These are phyloP conservation scores for Carnegiea gigantea DNA, from an alignment of 179 eudicot species.

Conservation along the genomic window DNA sequence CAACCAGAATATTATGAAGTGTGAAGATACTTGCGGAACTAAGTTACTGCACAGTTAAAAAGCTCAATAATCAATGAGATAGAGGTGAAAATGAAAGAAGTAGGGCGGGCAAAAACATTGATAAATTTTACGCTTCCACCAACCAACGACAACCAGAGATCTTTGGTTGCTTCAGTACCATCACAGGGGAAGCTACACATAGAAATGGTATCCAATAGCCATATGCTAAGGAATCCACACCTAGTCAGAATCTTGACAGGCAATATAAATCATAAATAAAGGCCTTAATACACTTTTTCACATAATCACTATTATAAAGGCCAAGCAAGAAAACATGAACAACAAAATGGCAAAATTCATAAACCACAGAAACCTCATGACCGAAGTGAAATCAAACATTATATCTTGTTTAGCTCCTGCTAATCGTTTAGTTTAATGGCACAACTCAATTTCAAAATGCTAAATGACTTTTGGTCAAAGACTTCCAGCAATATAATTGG, in stretches of 20 bases:
- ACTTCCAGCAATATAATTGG: neutral
- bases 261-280: neutral
- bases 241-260: neutral
- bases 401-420: no score
- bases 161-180: neutral
- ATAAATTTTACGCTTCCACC: neutral
- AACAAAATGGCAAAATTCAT: neutral
- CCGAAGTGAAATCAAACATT: neutral
- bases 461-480: neutral
- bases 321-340: neutral
- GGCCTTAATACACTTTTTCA: neutral
- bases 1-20: neutral
- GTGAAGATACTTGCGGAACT: neutral
- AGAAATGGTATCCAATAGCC: neutral
- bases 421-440: neutral
- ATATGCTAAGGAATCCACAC: neutral
- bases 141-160: neutral
- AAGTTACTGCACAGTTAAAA: no score
- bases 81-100: neutral
- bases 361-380: neutral
- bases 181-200: neutral
- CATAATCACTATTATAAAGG: neutral
- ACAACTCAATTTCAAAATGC: neutral
- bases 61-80: neutral
- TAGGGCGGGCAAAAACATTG: neutral